A percentile compares a stretch with the other conserved stretches of the same genome.
These are phyloP conservation scores for Sextonia rubra DNA, from an alignment of 164 flowering plant species.

Conservation along the genomic window DNA sequence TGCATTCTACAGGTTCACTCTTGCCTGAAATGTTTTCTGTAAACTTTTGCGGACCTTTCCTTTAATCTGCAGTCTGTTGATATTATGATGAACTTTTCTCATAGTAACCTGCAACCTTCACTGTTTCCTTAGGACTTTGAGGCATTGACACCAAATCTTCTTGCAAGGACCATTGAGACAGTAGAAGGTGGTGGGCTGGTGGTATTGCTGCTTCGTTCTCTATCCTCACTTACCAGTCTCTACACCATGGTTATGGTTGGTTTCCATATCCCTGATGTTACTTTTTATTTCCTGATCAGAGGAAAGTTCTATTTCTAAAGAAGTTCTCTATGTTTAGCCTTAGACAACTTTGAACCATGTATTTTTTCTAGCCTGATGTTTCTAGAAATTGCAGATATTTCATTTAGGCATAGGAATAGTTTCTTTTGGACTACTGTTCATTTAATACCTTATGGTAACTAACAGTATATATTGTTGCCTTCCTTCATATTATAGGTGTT, in stretches of 20 bases:
- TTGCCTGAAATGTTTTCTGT: neutral
- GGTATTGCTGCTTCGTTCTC: conserved; percentile 69
- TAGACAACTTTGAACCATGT: too few relatives aligned
- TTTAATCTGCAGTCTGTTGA: neutral
- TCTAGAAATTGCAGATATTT: neutral
- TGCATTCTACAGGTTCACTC: conserved; percentile 81
- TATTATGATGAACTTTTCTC: neutral
- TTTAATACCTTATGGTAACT: neutral
- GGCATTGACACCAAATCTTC: conserved; percentile 93
- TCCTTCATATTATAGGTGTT: neutral
- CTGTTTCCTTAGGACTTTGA: conserved; percentile 75
- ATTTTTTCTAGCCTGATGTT: neutral
- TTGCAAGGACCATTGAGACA: conserved; percentile 96
- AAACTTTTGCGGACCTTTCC: neutral
- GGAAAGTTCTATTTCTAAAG: neutral
- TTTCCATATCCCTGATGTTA: conserved; percentile 1
- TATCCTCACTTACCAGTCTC: conserved; percentile 84
- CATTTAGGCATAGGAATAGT: neutral
- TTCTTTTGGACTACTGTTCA: neutral
- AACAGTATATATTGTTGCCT: neutral
- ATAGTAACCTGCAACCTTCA: neutral
- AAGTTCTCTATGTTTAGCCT: neutral
- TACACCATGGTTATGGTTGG: conserved; percentile 96
- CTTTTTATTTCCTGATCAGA: neutral
- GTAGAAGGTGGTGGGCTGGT: conserved; percentile 96